phyloP scores from a whole-genome alignment of 345 rosid genomes.

The Aurinia saxatilis region DNA sequence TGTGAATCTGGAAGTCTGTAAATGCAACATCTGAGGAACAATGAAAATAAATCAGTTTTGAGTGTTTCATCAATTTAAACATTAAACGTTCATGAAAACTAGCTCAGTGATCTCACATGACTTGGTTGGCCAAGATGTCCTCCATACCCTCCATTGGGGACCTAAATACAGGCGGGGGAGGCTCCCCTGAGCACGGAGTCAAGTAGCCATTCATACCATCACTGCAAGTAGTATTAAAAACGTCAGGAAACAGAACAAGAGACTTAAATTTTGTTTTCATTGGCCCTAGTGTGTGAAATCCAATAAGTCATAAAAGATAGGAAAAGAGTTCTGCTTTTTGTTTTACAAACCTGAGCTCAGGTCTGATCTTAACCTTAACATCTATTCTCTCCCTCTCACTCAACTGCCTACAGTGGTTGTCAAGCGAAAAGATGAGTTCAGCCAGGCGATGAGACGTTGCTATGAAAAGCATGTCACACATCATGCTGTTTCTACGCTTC shows the following conservation, averaged over 20 bases:
- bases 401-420: slow-evolving; percentile 61
- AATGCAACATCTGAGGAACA: slow-evolving; percentile 63
- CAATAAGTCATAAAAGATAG: neutral
- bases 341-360: slow-evolving; percentile 67
- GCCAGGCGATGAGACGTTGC: slow-evolving; percentile 79
- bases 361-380: slow-evolving; percentile 54
- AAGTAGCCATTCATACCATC: slow-evolving; percentile 97
- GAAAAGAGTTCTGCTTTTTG: neutral
- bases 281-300: neutral
- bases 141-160: slow-evolving; percentile 82
- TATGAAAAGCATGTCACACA: slow-evolving; percentile 88
- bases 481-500: slow-evolving; percentile 68
- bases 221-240: slow-evolving; percentile 57
- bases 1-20: slow-evolving; percentile 81
- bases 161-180: slow-evolving; percentile 83
- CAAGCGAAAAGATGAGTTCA: slow-evolving; percentile 72
- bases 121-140: slow-evolving; percentile 87
- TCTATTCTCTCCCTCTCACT: slow-evolving; percentile 42
- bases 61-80: neutral
- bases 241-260: slow-evolving; percentile 25
- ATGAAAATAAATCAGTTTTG: neutral
- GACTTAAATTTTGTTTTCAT: neutral
- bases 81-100: neutral
- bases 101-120: slow-evolving; percentile 52
- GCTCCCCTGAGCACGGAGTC: slow-evolving; percentile 80